Base-by-base conservation (phyloP, 768 basidiomycete species). In the Tylopilus cervinicoccineus region DNA sequence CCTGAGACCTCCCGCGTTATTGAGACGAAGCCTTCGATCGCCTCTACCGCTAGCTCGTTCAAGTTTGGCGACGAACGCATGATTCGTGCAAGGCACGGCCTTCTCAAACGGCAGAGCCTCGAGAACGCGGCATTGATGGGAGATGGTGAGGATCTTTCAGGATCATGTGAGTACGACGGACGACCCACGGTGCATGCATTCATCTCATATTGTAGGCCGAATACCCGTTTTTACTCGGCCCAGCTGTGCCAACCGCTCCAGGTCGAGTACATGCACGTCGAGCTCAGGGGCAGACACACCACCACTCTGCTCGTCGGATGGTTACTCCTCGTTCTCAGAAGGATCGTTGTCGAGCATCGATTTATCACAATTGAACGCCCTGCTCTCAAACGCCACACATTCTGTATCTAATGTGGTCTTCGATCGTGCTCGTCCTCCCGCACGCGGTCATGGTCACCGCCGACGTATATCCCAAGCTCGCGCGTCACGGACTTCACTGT, bases 331-430 rank as follows among this genome's bases (percentile, higher is more conserved):
- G 0, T 67, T 81, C 39, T 85, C 83, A 0, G 84, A 80, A 5
- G 84, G 83, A 27, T 90, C 88, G 0, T 79, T 85, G 62, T 88
- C 85, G 0, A 88, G 87, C 66, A 81, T 89, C 47, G 88, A 91
- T 62, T 62, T 89, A 2, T 74, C 76, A 0, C 79, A 81, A 2
- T 63, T 91, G 46, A 80, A 80, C 52, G 53, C 69, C 4, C 64
- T 80, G 16, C 73, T 91, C 16, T 64, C 80, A 5, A 82, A 81
- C 39, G 62, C 74, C 0, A 77, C 81, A 0, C 72, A 79, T 33
- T 79, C 83, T 0, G 60, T 71, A 26, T 70, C 78, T 9, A 75
- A 62, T 19, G 66, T 64, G 8, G 66, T 71, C 3, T 68, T 78
- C 27, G 65, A 73, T 38, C 65, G 73, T 19, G 53, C 59, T 6